Percentiles rank a stretch among this genome's conserved stretches.
These are phyloP conservation scores for Saprolegnia parasitica DNA, from an alignment of 352 stramenopile genomes.

Conservation along the genomic window DNA sequence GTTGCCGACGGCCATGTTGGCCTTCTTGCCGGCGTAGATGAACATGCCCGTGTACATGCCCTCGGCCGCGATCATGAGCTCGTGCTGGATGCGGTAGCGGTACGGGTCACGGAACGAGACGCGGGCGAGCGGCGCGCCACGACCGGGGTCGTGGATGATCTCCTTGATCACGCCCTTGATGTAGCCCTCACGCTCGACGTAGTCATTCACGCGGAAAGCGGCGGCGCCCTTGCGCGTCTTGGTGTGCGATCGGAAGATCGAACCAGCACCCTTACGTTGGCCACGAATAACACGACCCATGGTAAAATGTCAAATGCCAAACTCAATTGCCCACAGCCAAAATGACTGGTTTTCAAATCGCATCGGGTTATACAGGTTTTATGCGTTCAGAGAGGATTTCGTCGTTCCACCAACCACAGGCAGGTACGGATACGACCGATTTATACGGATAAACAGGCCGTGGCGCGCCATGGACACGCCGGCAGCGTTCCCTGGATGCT, in stretches of 20 bases:
- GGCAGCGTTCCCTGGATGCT: too few relatives aligned
- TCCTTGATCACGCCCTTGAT: conserved; percentile 99
- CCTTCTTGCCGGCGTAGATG: conserved; percentile 98
- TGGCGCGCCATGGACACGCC: background rate
- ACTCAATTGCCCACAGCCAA: background rate
- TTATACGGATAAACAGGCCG: background rate
- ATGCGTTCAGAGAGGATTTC: conserved; percentile 17
- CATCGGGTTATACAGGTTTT: background rate
- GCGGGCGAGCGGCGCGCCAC: conserved; percentile 94
- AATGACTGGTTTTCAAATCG: conserved; percentile 28
- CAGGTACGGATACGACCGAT: background rate
- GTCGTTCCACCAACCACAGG: background rate
- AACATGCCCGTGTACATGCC: conserved; percentile 99
- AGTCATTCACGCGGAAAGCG: conserved; percentile 81
- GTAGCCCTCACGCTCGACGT: conserved; percentile 94
- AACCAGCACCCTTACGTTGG: conserved; percentile 83
- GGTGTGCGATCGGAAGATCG: conserved; percentile 82
- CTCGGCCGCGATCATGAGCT: conserved; percentile 97
- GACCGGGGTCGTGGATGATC: conserved; percentile 98
- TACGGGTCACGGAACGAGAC: conserved; percentile 93
- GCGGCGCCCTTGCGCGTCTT: conserved; percentile 70
- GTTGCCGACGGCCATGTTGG: conserved; percentile 93
- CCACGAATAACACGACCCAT: conserved; percentile 88
- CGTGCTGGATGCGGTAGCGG: conserved; percentile 87
- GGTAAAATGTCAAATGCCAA: conserved; percentile 70